Conservation (phyloP, 83 land plant species). For the Picea abies region DNA sequence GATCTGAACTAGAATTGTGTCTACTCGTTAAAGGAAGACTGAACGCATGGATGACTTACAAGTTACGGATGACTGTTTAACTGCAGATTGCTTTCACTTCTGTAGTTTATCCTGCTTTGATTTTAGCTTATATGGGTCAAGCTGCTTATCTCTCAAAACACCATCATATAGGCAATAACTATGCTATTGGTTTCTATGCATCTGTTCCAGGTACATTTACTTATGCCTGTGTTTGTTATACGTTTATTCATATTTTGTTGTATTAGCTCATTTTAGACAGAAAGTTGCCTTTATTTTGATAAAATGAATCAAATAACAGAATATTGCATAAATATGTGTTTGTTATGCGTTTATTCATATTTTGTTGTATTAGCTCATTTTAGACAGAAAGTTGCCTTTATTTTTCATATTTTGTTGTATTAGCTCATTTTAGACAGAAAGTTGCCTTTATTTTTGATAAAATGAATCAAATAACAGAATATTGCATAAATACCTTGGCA, state of each 20-base stretch:
- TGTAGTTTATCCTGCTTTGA: constrained; percentile 37
- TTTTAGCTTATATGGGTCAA: constrained; percentile 46
- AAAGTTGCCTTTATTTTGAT: background rate
- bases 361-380: background rate
- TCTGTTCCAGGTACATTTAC: constrained; percentile 35
- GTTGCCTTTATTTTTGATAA: background rate
- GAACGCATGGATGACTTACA: background rate
- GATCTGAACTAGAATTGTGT: background rate
- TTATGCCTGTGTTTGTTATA: background rate
- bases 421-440: background rate
- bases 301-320: background rate
- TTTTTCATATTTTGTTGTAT: background rate
- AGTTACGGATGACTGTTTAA: background rate
- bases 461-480: background rate
- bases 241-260: background rate
- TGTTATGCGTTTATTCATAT: background rate
- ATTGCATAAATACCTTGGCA: constrained; percentile 21
- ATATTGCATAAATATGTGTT: background rate
- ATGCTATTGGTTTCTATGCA: constrained; percentile 31
- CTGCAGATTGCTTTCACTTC: constrained; percentile 45
- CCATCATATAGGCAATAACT: constrained; percentile 17
- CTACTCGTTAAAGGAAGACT: background rate
- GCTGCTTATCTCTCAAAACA: constrained; percentile 39
- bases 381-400: background rate
- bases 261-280: background rate